A percentile compares a stretch with the other conserved stretches of the same genome.
Evolutionary conservation across 352 stramenopile genomes (phyloP).

Genomic region (Saprolegnia diclina): DNA sequence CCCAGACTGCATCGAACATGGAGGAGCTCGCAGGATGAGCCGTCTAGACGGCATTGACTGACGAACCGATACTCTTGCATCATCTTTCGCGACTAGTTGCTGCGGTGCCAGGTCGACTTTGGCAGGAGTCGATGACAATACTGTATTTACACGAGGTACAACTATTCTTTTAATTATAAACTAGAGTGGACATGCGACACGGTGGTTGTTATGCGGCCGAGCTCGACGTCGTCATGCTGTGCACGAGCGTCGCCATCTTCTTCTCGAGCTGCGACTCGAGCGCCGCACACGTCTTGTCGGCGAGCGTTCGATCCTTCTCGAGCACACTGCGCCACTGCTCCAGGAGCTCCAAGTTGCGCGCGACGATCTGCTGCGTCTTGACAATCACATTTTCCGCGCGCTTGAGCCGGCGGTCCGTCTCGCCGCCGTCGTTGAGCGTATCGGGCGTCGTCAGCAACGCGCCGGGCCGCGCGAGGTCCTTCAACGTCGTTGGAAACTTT

Average conservation of each 20-base stretch:
- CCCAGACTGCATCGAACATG: too few species aligned
- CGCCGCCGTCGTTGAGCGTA: slow-evolving; percentile 51
- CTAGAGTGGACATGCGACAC: background rate
- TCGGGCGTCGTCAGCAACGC: slow-evolving; percentile 45
- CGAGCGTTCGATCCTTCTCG: slow-evolving; percentile 47
- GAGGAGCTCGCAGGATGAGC: too few species aligned
- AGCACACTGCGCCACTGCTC: slow-evolving; percentile 55
- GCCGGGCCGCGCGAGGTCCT: slow-evolving; percentile 51
- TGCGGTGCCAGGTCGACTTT: too few species aligned
- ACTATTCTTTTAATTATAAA: slow-evolving; percentile 16
- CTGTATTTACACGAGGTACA: too few species aligned
- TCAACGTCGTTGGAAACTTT: slow-evolving; percentile 59
- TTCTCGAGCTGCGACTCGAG: slow-evolving; percentile 59
- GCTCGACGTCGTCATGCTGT: slow-evolving; percentile 19
- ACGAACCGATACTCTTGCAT: too few species aligned
- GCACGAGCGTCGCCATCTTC: slow-evolving; percentile 38
- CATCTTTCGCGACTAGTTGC: too few species aligned
- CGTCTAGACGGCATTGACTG: too few species aligned
- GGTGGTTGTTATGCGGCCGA: slow-evolving; percentile 1
- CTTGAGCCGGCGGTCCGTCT: slow-evolving; percentile 36
- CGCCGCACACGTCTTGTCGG: slow-evolving; percentile 40
- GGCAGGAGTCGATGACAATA: too few species aligned
- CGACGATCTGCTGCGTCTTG: slow-evolving; percentile 65
- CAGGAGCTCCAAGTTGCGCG: slow-evolving; percentile 67
- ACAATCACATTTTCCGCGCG: slow-evolving; percentile 64